Percentiles rank a stretch among this genome's conserved stretches.
Conservation (phyloP, 805 yeast genomes). For the Kurtzmaniella cleridarum region DNA sequence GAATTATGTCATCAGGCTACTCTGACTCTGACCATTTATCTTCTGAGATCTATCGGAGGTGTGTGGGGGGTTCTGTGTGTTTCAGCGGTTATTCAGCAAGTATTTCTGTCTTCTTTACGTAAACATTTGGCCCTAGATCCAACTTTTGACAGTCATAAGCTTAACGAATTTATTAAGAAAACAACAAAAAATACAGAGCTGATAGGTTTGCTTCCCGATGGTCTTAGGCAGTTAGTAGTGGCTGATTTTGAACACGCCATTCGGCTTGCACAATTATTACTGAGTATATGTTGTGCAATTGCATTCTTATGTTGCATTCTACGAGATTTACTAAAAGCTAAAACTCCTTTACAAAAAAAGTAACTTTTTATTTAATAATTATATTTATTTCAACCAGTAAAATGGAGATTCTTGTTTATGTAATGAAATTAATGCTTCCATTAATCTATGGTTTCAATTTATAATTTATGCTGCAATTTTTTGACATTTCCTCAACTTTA, state of each 20-base stretch:
- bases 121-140: slow-evolving; percentile 11
- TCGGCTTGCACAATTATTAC: slow-evolving; percentile 18
- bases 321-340: slow-evolving; percentile 8
- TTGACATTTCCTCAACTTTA: too few relatives aligned
- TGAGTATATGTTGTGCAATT: slow-evolving; percentile 11
- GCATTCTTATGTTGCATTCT: slow-evolving; percentile 12
- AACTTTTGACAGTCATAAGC: slow-evolving; percentile 8
- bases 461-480: too few relatives aligned
- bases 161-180: slow-evolving; percentile 11
- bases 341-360: slow-evolving; percentile 2
- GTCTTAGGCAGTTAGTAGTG: slow-evolving; percentile 13
- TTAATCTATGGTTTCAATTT: too few relatives aligned
- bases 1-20: slow-evolving; percentile 29
- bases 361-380: too few relatives aligned
- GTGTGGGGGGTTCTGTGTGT: slow-evolving; percentile 36
- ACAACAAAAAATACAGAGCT: slow-evolving; percentile 18
- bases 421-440: too few relatives aligned
- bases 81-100: slow-evolving; percentile 14
- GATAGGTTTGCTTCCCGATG: slow-evolving; percentile 11
- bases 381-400: too few relatives aligned
- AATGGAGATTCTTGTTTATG: too few relatives aligned
- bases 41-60: slow-evolving; percentile 35
- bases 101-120: slow-evolving; percentile 9
- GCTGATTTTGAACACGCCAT: slow-evolving; percentile 21
- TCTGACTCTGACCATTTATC: slow-evolving; percentile 33